Evolutionary conservation across 192 early-diverging fungal genomes (phyloP).

Genomic region (Dispira parvispora): DNA sequence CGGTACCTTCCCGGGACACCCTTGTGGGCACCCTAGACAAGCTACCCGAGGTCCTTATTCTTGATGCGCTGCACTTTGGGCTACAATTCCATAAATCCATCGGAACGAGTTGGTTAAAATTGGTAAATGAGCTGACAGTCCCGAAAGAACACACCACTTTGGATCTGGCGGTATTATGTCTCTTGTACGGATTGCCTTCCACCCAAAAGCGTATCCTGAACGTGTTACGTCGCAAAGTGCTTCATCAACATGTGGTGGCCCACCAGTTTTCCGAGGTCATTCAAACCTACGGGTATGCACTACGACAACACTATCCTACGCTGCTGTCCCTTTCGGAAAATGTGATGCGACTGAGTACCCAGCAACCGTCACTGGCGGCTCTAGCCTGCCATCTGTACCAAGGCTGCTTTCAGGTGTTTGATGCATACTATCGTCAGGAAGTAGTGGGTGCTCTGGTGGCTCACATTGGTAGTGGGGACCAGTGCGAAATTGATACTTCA

Average conservation of each 20-base stretch:
- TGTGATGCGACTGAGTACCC: slow-evolving; percentile 34
- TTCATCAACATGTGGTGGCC: slow-evolving; percentile 1
- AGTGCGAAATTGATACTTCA: slow-evolving; percentile 43
- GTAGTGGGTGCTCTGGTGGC: slow-evolving; percentile 57
- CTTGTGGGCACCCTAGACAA: slow-evolving; percentile 6
- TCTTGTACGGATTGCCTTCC: slow-evolving; percentile 21
- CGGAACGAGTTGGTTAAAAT: slow-evolving; percentile 48
- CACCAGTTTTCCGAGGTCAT: slow-evolving; percentile 3
- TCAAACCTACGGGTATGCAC: slow-evolving; percentile 11
- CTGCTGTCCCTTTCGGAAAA: slow-evolving; percentile 41
- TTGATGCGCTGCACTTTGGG: slow-evolving; percentile 46
- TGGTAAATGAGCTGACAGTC: slow-evolving; percentile 27
- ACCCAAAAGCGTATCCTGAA: slow-evolving; percentile 20
- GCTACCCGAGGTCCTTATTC: slow-evolving; percentile 22
- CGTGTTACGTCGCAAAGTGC: slow-evolving; percentile 11
- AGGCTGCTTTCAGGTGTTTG: slow-evolving; percentile 34
- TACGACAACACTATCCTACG: slow-evolving; percentile 20
- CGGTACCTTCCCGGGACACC: slow-evolving; percentile 12
- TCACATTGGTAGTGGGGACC: slow-evolving; percentile 57
- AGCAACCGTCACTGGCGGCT: slow-evolving; percentile 21
- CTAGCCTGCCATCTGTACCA: slow-evolving; percentile 30
- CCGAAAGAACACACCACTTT: slow-evolving; percentile 25
- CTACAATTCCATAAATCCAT: slow-evolving; percentile 50
- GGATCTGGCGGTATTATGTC: slow-evolving; percentile 25
- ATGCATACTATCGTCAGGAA: slow-evolving; percentile 58